Base-by-base conservation (phyloP, 2,329 filamentous ascomycete species). In the Colletotrichum spaethianum region DNA sequence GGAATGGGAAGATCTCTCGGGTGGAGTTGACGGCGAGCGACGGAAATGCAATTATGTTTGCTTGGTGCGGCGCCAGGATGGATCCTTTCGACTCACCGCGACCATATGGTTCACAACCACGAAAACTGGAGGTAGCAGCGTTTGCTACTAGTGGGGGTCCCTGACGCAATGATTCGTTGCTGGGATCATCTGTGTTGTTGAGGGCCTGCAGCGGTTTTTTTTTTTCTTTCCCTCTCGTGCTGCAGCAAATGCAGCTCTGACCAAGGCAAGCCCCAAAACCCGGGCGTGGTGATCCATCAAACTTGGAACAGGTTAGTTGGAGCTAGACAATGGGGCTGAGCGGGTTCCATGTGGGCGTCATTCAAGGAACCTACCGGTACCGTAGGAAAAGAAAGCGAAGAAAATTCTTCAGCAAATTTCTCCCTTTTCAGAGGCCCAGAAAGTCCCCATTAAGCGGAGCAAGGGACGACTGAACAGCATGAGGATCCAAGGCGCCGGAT, bases 81-180 rank as follows among this genome's bases (percentile, higher is more conserved):
- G 11, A 4, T 33, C 42, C 3, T 7, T 7, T 28, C 20, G 63
- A 18, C 48, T 59, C 20, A 26, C 38, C 16, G 18, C 16, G 4
- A 14, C 16, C 12, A 40, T 50, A n/a, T n/a, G 12, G 18, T 50
- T 9, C n/a, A 16, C 11, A 16, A 46, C 2, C 26, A 33, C 23
- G 16, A 33, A 33, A 20, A 18, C 18, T 23, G 40, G 6, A 53
- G 12, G 8, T 40, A 14, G 5, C n/a, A 6, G 11, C 38, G 2
- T n/a, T 20, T 33, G 8, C 28, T 7, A 16, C 20, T 18, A 12
- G 62, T 38, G 36, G 36, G 44, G 44, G 26, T n/a, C 33, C 26
- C 53, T 62, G 63, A 67, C 63, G 63, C 50, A 61, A 67, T 28
- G 63, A 62, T 62, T 63, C 23, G 38, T 20, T 42, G 31, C 56